phyloP scores from a whole-genome alignment of 805 yeast species.

The Yamadazyma philogaea region DNA sequence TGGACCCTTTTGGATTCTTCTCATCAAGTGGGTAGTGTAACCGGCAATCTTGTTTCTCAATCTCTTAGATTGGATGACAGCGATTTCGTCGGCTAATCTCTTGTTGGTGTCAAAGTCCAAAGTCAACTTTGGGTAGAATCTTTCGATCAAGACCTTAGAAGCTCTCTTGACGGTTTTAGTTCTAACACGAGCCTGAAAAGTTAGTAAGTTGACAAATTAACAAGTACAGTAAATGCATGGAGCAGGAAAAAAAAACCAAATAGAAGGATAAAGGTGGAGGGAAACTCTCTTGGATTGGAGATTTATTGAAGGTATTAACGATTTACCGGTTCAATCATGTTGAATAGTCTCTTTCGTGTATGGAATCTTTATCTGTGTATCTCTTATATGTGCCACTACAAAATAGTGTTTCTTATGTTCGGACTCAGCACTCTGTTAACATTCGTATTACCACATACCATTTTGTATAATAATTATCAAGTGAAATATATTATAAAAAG shows the following conservation, averaged over 20 bases:
- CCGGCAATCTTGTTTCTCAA: slow-evolving; percentile 99
- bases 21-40: slow-evolving; percentile 99
- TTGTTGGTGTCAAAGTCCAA: slow-evolving; percentile 99
- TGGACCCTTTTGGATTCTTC: slow-evolving; percentile 99
- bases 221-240: too few relatives aligned
- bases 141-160: slow-evolving; percentile 98
- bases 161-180: slow-evolving; percentile 99
- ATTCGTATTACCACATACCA: slow-evolving; percentile 8
- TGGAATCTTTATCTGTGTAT: background rate
- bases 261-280: too few relatives aligned
- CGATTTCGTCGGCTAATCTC: slow-evolving; percentile 97
- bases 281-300: too few relatives aligned
- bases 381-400: background rate
- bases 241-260: too few relatives aligned
- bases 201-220: too few relatives aligned
- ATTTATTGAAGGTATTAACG: too few relatives aligned
- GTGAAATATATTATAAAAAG: slow-evolving; percentile 10
- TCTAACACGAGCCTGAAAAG: slow-evolving; percentile 96
- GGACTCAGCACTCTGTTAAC: background rate
- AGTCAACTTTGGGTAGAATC: slow-evolving; percentile 99
- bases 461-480: slow-evolving; percentile 7
- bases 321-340: too few relatives aligned
- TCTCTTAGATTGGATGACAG: slow-evolving; percentile 98
- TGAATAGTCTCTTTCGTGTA: too few relatives aligned
- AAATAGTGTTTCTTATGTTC: background rate